Conservation (phyloP, 345 rosid genomes). For the Populus deltoides region DNA sequence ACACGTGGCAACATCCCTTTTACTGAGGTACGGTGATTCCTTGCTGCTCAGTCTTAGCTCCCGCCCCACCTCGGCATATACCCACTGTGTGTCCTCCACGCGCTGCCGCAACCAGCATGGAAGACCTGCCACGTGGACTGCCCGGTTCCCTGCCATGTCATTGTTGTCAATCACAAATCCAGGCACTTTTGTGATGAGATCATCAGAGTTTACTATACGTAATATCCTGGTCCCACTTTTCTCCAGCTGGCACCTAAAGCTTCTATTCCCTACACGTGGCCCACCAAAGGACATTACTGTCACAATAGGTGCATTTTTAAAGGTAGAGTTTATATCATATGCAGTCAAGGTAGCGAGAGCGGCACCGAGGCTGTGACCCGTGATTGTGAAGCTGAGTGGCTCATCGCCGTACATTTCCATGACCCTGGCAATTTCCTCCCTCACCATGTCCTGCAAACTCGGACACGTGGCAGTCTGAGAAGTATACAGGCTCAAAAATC, state of each 20-base stretch:
- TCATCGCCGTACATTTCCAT: constrained; percentile 59
- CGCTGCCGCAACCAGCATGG: constrained; percentile 60
- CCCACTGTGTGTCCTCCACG: constrained; percentile 65
- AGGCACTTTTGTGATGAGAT: constrained; percentile 30
- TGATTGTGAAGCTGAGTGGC: constrained; percentile 76
- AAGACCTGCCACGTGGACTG: background rate
- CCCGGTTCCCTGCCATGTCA: background rate
- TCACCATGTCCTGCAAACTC: constrained; percentile 62
- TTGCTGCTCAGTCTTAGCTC: constrained; percentile 69
- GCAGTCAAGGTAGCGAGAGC: constrained; percentile 82
- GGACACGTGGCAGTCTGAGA: constrained; percentile 50
- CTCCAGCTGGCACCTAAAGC: constrained; percentile 22
- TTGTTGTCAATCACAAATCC: constrained; percentile 20
- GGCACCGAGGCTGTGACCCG: constrained; percentile 93
- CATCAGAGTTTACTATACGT: constrained; percentile 29
- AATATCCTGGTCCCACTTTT: constrained; percentile 18
- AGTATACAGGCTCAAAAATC: constrained; percentile 76
- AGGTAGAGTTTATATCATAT: constrained; percentile 23
- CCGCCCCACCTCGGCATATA: constrained; percentile 72
- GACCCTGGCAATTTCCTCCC: constrained; percentile 54
- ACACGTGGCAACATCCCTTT: constrained; percentile 64
- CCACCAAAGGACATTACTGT: constrained; percentile 27
- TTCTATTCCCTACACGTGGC: constrained; percentile 30
- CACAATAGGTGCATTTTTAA: constrained; percentile 7
- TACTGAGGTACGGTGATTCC: constrained; percentile 56